A percentile compares a stretch with the other conserved stretches of the same genome.
Evolutionary conservation across 2,329 filamentous ascomycete species (phyloP).

Genomic region (Cryphonectria carpinicola): DNA sequence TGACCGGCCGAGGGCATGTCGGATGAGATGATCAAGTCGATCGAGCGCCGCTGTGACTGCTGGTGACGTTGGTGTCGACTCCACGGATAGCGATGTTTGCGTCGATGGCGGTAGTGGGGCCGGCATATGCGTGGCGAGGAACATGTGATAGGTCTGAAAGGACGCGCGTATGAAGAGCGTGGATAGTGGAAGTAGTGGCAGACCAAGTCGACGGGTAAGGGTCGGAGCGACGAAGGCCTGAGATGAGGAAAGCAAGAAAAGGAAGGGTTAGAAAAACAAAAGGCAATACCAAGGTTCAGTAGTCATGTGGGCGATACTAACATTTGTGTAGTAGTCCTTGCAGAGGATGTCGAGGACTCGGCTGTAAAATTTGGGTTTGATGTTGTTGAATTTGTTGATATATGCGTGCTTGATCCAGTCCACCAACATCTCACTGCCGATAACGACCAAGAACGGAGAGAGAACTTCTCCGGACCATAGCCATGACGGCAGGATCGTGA

Average conservation of each 20-base stretch:
- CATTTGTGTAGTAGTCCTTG: conserved; percentile 97
- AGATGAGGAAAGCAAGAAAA: not conserved
- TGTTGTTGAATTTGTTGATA: conserved; percentile 98
- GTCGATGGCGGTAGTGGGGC: conserved; percentile 69
- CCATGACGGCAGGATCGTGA: conserved; percentile 86
- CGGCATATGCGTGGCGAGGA: conserved; percentile 83
- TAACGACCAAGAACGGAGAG: conserved; percentile 89
- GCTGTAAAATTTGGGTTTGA: conserved; percentile 85
- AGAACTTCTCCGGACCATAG: conserved; percentile 79
- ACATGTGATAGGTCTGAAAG: conserved; percentile 98
- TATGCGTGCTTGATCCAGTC: conserved; percentile 98
- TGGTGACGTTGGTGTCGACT: conserved; percentile 69
- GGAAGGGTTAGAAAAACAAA: not conserved
- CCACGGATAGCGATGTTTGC: conserved; percentile 67
- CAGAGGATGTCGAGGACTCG: conserved; percentile 91
- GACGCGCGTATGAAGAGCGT: conserved; percentile 95
- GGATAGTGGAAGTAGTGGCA: conserved; percentile 89
- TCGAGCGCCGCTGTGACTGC: conserved; percentile 78
- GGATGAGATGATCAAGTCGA: conserved; percentile 77
- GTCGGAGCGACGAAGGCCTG: conserved; percentile 90
- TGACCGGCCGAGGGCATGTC: conserved; percentile 74
- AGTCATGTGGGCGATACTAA: conserved; percentile 43
- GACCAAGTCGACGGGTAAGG: conserved; percentile 82
- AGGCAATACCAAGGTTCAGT: not conserved
- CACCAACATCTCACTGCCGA: conserved; percentile 95